Base-by-base conservation (phyloP, 2,329 filamentous ascomycete genomes). In the Fusarium annulatum region DNA sequence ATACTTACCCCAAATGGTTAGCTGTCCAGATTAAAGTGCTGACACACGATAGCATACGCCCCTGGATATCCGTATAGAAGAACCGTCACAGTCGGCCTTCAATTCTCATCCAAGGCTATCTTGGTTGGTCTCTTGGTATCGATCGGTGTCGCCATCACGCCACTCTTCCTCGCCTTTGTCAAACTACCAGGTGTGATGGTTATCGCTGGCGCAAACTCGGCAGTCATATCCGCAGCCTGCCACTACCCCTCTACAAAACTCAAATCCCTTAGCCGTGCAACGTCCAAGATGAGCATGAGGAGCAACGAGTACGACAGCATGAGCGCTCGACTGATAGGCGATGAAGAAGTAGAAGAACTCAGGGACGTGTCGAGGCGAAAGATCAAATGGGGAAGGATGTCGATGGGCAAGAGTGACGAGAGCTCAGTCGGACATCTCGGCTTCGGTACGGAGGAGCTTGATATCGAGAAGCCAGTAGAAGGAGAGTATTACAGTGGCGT, bases 141-240 rank as follows among this genome's bases (percentile, higher is more conserved):
- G 1, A 39, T 74, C 5, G 41, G 57, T 9, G 57, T 69, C 19
- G 53, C 72, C 15, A 42, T 59, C 3, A 46, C 53, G 2, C 72
- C 72, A 1, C 10, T 66, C 2, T 55, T 72, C 14, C 38, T 74
- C 2, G 72, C 72, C 7, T 64, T 48, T 41, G 28, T 66, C 8
- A 66, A 48, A 16, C 23, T 74, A 4, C 72, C 72, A 21, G 72
- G 72, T 3, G 51, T 51, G n/a, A 74, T 57, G 36, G 67, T 74
- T 3, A 60, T 74, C 23, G 53, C 72, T 4, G 72, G 67, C 9
- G 64, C 63, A 21, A 64, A 73, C 23, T 74, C 72, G 9, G 71
- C 61, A 6, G 67, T 74, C 4, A 74, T 74, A 5, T 74, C 72
- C 26, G 72, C 72, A 19, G 72, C 72, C 3, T 74, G 72, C 11